phyloP scores from a whole-genome alignment of 2,329 filamentous ascomycete species.

The Nigrospora oryzae region DNA sequence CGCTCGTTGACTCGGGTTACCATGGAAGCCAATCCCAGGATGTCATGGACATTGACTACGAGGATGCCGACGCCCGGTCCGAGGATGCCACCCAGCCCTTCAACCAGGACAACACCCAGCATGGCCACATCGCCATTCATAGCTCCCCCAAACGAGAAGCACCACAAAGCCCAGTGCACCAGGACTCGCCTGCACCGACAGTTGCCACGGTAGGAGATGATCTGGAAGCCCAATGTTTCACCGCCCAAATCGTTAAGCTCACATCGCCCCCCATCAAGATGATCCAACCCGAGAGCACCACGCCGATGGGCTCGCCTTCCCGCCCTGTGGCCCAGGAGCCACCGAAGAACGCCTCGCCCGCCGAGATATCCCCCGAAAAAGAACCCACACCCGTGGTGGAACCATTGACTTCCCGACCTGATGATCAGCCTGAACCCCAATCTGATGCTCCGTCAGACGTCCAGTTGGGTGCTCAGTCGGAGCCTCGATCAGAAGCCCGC shows the following conservation, averaged over 20 bases:
- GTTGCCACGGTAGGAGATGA: conserved; percentile 10
- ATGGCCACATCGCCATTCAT: conserved; percentile 11
- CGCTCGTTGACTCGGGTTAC: conserved; percentile 58
- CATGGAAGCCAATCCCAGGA: conserved; percentile 58
- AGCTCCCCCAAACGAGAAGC: conserved; percentile 9
- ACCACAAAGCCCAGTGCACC: conserved; percentile 9
- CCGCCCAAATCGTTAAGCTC: conserved; percentile 11
- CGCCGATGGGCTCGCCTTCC: conserved; percentile 20
- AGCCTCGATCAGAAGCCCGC: no score
- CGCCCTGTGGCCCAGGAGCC: not conserved
- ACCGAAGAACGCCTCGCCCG: conserved; percentile 4
- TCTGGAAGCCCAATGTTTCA: conserved; percentile 17
- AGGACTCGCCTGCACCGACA: conserved; percentile 10
- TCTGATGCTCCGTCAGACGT: not conserved
- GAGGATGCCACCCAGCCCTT: conserved; percentile 15
- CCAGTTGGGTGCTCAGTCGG: not conserved
- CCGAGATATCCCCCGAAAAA: not conserved
- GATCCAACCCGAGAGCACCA: conserved; percentile 19
- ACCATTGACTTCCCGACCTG: no score
- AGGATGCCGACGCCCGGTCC: conserved; percentile 2
- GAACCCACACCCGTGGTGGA: not conserved
- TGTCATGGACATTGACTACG: conserved; percentile 30
- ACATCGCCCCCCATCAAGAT: conserved; percentile 8
- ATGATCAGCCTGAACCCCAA: not conserved
- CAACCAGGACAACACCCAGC: conserved; percentile 8